Base-by-base conservation (phyloP, 768 basidiomycete species). In the Macrolepiota fuliginosa region DNA sequence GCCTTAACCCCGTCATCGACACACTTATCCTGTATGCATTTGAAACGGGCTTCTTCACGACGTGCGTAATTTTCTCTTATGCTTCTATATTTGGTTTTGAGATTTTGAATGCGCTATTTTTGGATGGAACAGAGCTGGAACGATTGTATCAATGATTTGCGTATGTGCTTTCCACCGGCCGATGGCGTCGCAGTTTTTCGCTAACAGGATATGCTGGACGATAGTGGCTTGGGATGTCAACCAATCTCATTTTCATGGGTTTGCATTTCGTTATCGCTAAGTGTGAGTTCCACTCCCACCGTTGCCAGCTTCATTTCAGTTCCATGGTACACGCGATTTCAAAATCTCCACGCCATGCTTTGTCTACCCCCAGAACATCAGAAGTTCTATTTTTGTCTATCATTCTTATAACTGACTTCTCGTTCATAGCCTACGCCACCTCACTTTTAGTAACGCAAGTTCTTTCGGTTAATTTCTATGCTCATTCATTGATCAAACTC, bases 211-310 rank as follows among this genome's bases (percentile, higher is more conserved):
- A 36, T 47, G 9, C 25, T 19, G 37, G 27, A 11, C 13, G 32
- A 32, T 49, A 79, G 81, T 84, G 82, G 82, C 70, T 83, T 10
- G 61, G 71, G 2, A 79, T 81, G 77, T 70, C 76, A 7, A 32
- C 66, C 25, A 82, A 80, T 56, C 73, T 82, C 3, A 67, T 81
- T 35, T 82, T 81, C 62, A 74, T 82, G 76, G 80, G 78, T 15
- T 65, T 81, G n/a, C 80, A 82, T 66, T 81, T 82, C 61, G 71
- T 81, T n/a, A 80, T 82, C 46, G 73, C 74, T 54, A 82, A 82
- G 65, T 65, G 80, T 81, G 62, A 61, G 73, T 67, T 36, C 32
- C 45, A 19, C 54, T 19, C 19, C 45, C 15, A 13, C 47, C 11
- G 29, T 25, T 39, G 29, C 22, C 61, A 32, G 7, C 7, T 32